Percentiles rank a stretch among this genome's conserved stretches.
Conservation (phyloP, 345 rosid species). For the Theobroma cacao region DNA sequence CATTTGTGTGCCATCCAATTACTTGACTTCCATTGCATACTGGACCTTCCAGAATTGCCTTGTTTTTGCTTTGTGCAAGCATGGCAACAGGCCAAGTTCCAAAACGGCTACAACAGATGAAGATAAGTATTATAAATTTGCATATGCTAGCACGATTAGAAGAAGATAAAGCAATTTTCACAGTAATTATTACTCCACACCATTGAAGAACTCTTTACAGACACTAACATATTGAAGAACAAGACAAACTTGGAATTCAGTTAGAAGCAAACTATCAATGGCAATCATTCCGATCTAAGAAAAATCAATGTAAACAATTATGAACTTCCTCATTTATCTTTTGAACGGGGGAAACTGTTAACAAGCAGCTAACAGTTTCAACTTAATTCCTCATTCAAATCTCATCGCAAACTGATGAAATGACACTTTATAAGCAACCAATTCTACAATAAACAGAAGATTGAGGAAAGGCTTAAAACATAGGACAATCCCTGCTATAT, state of each 20-base stretch:
- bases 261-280: not conserved
- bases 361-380: not conserved
- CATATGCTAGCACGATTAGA: not conserved
- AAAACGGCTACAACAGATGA: conserved; percentile 54
- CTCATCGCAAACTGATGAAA: not conserved
- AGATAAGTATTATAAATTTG: conserved; percentile 15
- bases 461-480: not conserved
- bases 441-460: not conserved
- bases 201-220: not conserved
- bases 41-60: conserved; percentile 86
- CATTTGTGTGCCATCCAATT: conserved; percentile 96
- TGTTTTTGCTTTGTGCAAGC: conserved; percentile 87
- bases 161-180: not conserved
- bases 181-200: not conserved
- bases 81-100: conserved; percentile 98
- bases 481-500: not conserved
- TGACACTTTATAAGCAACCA: not conserved
- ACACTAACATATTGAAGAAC: not conserved
- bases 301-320: not conserved
- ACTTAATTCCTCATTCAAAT: not conserved
- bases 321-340: not conserved
- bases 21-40: conserved; percentile 78
- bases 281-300: not conserved
- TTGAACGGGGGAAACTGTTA: not conserved
- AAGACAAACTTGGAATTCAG: conserved; percentile 1